phyloP scores from a whole-genome alignment of 306 rosid species.

The Cicer judaicum region DNA sequence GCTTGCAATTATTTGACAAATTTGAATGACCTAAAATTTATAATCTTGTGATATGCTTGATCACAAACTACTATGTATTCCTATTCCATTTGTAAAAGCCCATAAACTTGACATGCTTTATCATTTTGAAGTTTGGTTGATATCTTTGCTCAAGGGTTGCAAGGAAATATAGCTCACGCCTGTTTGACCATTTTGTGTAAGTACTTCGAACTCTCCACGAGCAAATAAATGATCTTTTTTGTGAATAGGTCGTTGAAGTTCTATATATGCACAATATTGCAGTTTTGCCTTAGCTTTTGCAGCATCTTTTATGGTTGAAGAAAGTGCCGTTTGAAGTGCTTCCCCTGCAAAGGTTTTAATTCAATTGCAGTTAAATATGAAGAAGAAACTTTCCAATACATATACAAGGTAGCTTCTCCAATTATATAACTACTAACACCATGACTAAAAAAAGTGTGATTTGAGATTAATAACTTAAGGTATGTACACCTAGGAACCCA shows the following conservation, averaged over 20 bases:
- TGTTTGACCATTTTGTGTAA: slow-evolving; percentile 46
- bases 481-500: too few relatives aligned
- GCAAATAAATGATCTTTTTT: slow-evolving; percentile 39
- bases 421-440: too few relatives aligned
- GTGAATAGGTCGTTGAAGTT: slow-evolving; percentile 64
- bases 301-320: slow-evolving; percentile 49
- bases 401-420: neutral
- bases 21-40: neutral
- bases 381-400: neutral
- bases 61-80: neutral
- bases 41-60: neutral
- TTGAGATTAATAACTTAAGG: too few relatives aligned
- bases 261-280: slow-evolving; percentile 68
- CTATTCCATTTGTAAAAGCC: neutral
- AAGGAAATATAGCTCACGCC: slow-evolving; percentile 48
- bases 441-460: too few relatives aligned
- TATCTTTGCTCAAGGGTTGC: neutral
- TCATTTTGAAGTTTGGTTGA: slow-evolving; percentile 14
- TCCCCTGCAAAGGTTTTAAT: slow-evolving; percentile 60
- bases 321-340: slow-evolving; percentile 65
- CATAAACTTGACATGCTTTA: slow-evolving; percentile 22
- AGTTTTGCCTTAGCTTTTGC: slow-evolving; percentile 44
- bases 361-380: neutral
- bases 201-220: slow-evolving; percentile 61
- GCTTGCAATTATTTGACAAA: neutral